A percentile compares a stretch with the other conserved stretches of the same genome.
These are phyloP conservation scores for Trichoderma gracile DNA, from an alignment of 2,329 filamentous ascomycete genomes.

Conservation along the genomic window DNA sequence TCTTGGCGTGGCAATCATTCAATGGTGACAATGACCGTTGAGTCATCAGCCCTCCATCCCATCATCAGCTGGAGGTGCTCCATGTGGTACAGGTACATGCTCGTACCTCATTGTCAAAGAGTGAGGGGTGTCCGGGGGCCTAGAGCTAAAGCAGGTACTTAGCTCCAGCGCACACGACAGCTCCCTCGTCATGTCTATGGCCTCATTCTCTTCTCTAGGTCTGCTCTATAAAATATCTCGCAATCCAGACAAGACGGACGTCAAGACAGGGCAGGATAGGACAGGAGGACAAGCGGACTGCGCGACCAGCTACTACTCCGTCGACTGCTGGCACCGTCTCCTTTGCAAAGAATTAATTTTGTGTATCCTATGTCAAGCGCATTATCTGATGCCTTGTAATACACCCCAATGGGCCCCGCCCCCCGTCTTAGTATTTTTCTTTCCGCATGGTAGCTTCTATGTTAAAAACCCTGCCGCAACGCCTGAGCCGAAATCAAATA, in stretches of 20 bases:
- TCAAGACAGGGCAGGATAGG: too few relatives aligned
- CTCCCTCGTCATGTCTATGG: conserved; percentile 17
- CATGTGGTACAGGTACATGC: not conserved
- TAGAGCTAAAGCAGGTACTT: conserved; percentile 22
- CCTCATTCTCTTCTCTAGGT: not conserved
- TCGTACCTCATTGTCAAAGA: not conserved
- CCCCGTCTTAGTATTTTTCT: conserved; percentile 10
- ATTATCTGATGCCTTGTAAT: conserved; percentile 14
- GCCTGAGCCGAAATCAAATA: conserved; percentile 35
- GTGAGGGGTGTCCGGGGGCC: conserved; percentile 14
- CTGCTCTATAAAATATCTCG: not conserved
- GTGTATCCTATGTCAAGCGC: conserved; percentile 23
- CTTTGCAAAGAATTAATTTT: conserved; percentile 19
- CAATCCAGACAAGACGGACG: not conserved
- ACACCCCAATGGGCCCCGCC: conserved; percentile 19
- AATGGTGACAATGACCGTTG: not conserved
- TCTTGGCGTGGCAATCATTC: not conserved
- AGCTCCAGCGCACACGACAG: conserved; percentile 23
- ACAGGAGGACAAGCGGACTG: not conserved
- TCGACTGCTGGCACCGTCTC: conserved; percentile 3
- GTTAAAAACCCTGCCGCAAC: conserved; percentile 36
- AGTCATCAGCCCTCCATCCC: not conserved
- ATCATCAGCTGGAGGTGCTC: too few relatives aligned
- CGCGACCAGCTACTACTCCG: conserved; percentile 3
- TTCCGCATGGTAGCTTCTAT: conserved; percentile 34